Evolutionary conservation across 148 eudicot species (phyloP), one percentile per base, ranked within the genome.

Genomic region (Rhododendron ovatum): DNA sequence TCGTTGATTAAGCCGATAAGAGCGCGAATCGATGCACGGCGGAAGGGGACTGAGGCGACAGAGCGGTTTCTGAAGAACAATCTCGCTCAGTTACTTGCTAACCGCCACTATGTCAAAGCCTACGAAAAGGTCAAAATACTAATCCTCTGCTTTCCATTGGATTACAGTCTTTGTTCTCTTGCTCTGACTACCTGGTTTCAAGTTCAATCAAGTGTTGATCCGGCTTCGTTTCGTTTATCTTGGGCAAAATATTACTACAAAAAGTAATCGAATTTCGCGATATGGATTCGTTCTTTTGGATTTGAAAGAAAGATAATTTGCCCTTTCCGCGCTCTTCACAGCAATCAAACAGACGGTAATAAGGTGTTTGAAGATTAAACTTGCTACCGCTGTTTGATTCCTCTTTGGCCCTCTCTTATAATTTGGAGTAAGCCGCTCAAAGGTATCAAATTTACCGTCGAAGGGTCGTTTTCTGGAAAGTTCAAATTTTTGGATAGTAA

Each of bases 11-110:
- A 94, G 91, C 89, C 85, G 85, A 92, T 93, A 11, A 87, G 93
- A 87, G 90, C 91, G 30, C 88, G 95, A 84, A 92, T 96, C 86
- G 96, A 91, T 50, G 95, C 86, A 87, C 88, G 92, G 61, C 80
- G 95, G 63, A 84, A 91, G 86, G 90, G 93, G 88, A 90, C 92
- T 76, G 94, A 89, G 90, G 95, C 99, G 50, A 95, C 95, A 78
- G 92, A 93, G 88, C 93, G 92, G 95, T 95, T 95, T 88, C 89
- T 95, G 14, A 92, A 91, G 85, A 93, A 93, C 71, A 98, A 95
- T 90, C 91, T 96, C 74, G 95, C 93, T 65, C 95, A 96, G 90
- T 88, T 95, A 63, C 93, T 96, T 22, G 90, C 94, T 78, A 89
- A 91, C 87, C 95, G 96, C 35, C 95, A 92, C 57, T 96, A 96